Base-by-base conservation (phyloP, 805 yeast genomes). In the Kluyveromyces siamensis region DNA sequence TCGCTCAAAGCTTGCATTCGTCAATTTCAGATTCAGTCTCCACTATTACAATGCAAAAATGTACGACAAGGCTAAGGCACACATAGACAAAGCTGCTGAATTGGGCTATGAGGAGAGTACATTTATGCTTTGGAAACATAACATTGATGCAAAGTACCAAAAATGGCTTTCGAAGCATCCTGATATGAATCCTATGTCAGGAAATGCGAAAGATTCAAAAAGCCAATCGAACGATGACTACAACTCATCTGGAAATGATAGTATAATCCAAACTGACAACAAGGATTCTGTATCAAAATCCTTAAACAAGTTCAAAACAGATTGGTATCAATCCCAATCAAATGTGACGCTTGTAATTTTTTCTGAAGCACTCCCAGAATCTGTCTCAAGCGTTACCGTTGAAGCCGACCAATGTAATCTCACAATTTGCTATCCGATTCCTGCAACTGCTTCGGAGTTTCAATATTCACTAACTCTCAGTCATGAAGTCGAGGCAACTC, bases 321-420 rank as follows among this genome's bases (percentile, higher is more conserved):
- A 85, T 54, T 85, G 84, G 81, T 91, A 81, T 67, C 96, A 93
- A 63, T 73, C 81, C 14, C 57, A 68, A 9, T 68, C 68, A 0
- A 61, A 63, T 2, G 77, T 89, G 13, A 80, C 82, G 0, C 70
- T 90, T 27, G 79, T 91, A 1, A 67, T 91, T 7, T 91, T 83
- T 59, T 79, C 87, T 44, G 81, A 84, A 52, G 76, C 76, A 39
- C 75, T 87, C 16, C 81, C 83, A 8, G 72, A 41, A 8, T 39
- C 48, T 21, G 48, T 49, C 27, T 53, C 55, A 7, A 80, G 77
- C 6, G 64, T 69, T 0, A 63, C 72, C 2, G 58, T 73, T 16
- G 62, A 66, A 8, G 71, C 81, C 6, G 44, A 62, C 9, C 59
- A 55, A 1, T 64, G 76, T 48, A 58, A 13, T 72, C 76, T 43